Base-by-base conservation (phyloP, 2,329 filamentous ascomycete genomes). In the Xylariales sp. region DNA sequence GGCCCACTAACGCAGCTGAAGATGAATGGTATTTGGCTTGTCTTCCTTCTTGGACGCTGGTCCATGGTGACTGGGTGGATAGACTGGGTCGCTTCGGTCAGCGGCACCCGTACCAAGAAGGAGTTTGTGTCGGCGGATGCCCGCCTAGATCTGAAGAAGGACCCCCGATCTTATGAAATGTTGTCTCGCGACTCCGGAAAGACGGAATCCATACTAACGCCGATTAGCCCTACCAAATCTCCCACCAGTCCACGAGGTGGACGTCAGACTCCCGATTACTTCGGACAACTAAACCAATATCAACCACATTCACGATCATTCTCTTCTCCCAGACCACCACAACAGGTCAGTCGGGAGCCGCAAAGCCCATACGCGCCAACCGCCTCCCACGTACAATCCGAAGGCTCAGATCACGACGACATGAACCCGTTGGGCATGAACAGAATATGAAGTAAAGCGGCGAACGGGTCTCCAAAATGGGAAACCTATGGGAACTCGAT, bases 111-210 rank as follows among this genome's bases (percentile, higher is more conserved):
- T 40, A 69, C 64, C 45, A 79, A 84, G 58, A 78, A 80, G 53
- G 91, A 97, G 61, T 97, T 96, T 54, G 86, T 95, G 49, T 94
- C 88, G 28, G 82, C 86, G 33, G 91, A 96, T 58, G 88, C 89
- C 34, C 76, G 77, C 46, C 64, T 68, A 52, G 73, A 78, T 45
- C 62, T 74, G 45, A 80, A 80, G 49, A 74, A 77, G 61, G 79
- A 82, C 53, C 72, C 71, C 60, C 77, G 80, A 68, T 79, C 82
- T 62, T 90, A 90, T 71, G 86, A 90, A 72, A 89, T 90, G 85
- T 80, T 90, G 54, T 78, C 75, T 51, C 70, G 69, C 62, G 75
- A 76, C 54, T 68, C 69, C 61, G 72, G 68, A 57, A 65, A 62
- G 57, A 62, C 51, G 59, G 63, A 57, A 53, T 62, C 69, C 53